Base-by-base conservation (phyloP, 2,329 filamentous ascomycete genomes). In the Phialemoniopsis sp. region DNA sequence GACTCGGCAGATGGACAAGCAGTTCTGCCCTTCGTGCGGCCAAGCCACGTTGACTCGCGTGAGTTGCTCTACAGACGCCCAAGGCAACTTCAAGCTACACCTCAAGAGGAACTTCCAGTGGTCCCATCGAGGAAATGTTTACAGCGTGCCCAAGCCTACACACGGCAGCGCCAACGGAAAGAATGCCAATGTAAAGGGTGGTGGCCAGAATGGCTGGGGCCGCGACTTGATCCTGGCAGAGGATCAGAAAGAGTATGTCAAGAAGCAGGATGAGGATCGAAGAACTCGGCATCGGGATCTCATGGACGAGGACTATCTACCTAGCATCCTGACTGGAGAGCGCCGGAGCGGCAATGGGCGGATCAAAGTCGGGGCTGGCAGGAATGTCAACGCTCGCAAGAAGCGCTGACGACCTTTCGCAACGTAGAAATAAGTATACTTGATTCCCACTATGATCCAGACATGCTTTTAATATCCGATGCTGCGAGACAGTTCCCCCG, bases 31-130 rank as follows among this genome's bases (percentile, higher is more conserved):
- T 3, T 78, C 83, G 37, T 98, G 93, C 60, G 93, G 93, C 12
- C 89, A 94, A 58, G 76, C 88, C 2, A 91, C 90, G 0, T 73
- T 98, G 17, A 89, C 85, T 8, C 81, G 91, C 46, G 86, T 90
- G 0, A 85, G 85, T 17, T 96, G 90, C 73, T 86, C 85, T 19
- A 96, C 89, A 4, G 84, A 90, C 54, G 71, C 80, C 18, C 76
- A 81, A 37, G 93, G 93, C 37, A 80, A 83, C 52, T 94, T 96
- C 67, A 82, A 77, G 43, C 65, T 98, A 43, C 87, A 96, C 58
- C 71, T 98, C 43, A 95, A 95, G 72, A 84, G 82, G 63, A 95
- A 95, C 62, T 95, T 93, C 72, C 89, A 96, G 66, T 95, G 85
- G 83, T 97, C 95, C 65, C 95, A 85, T 50, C 78, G 90, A 17